These are phyloP conservation scores for Debaryomyces maramus DNA, from an alignment of 805 yeast species.

Conservation along the genomic window DNA sequence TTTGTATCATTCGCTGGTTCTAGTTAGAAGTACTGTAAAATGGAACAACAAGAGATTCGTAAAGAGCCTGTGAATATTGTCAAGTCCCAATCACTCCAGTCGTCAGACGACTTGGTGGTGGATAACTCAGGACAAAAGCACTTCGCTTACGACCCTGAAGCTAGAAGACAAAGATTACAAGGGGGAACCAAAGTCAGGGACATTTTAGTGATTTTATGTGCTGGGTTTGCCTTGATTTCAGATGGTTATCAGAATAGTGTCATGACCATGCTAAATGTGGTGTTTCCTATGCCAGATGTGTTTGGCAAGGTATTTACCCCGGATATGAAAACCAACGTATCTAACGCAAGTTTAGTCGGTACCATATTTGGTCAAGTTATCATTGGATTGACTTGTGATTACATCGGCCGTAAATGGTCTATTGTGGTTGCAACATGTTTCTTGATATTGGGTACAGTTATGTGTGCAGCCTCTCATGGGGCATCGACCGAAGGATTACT, in stretches of 20 bases:
- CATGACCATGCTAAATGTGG: conserved; percentile 67
- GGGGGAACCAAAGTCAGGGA: conserved; percentile 28
- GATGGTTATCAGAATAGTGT: conserved; percentile 78
- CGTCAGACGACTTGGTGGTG: conserved; percentile 1
- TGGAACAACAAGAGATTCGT: no score
- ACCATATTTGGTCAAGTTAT: conserved; percentile 70
- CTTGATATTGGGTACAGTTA: conserved; percentile 60
- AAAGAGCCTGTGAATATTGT: neutral
- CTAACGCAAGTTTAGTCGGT: conserved; percentile 68
- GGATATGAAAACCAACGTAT: conserved; percentile 59
- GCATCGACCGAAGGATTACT: conserved; percentile 59
- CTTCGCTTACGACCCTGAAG: conserved; percentile 33
- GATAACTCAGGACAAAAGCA: conserved; percentile 9
- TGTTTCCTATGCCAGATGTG: conserved; percentile 42
- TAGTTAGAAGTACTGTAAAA: no score
- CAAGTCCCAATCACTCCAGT: neutral
- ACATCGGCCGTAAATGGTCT: conserved; percentile 70
- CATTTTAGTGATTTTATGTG: conserved; percentile 51
- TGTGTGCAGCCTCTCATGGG: conserved; percentile 75
- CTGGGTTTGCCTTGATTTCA: conserved; percentile 74
- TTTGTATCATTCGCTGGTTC: no score
- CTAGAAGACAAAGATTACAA: conserved; percentile 27
- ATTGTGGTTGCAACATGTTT: conserved; percentile 61
- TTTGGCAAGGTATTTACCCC: conserved; percentile 46
- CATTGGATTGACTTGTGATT: conserved; percentile 64